Percentiles rank a stretch among this genome's conserved stretches.
phyloP scores from a whole-genome alignment of 225 moss, liverwort and hornwort species.

The Marchantia paleacea region DNA sequence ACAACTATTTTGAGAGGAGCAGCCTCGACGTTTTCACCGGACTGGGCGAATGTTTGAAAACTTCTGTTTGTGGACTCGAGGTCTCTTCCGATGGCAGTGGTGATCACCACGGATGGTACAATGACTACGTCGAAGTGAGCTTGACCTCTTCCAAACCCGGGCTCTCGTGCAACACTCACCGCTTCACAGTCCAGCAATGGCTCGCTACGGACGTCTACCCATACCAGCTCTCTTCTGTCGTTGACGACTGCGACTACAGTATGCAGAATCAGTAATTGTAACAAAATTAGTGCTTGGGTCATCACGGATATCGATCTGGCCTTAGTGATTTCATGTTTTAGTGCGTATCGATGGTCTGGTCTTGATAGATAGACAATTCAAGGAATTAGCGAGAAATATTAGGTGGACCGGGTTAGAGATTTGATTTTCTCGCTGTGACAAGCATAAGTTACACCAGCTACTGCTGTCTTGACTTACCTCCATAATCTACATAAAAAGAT shows the following conservation, averaged over 20 bases:
- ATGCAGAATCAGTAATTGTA: neutral
- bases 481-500: neutral
- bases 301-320: neutral
- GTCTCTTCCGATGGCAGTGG: slow-evolving; percentile 26
- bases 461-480: neutral
- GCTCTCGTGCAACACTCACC: slow-evolving; percentile 8
- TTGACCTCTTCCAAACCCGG: slow-evolving; percentile 14
- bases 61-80: slow-evolving; percentile 19
- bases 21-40: slow-evolving; percentile 16
- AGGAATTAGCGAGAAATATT: neutral
- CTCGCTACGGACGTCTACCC: slow-evolving; percentile 27
- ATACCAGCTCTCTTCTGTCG: slow-evolving; percentile 9
- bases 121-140: slow-evolving; percentile 23
- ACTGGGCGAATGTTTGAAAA: slow-evolving; percentile 14
- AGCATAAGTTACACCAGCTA: neutral
- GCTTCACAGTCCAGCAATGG: slow-evolving; percentile 25
- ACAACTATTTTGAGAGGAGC: slow-evolving; percentile 27
- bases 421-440: neutral
- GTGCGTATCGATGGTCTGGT: neutral
- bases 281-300: neutral
- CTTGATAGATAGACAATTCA: neutral
- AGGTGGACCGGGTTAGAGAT: neutral
- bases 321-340: neutral
- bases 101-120: slow-evolving; percentile 26
- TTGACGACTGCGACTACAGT: slow-evolving; percentile 17